phyloP scores from a whole-genome alignment of 495 filamentous ascomycete species.

The Penicillium desertorum region DNA sequence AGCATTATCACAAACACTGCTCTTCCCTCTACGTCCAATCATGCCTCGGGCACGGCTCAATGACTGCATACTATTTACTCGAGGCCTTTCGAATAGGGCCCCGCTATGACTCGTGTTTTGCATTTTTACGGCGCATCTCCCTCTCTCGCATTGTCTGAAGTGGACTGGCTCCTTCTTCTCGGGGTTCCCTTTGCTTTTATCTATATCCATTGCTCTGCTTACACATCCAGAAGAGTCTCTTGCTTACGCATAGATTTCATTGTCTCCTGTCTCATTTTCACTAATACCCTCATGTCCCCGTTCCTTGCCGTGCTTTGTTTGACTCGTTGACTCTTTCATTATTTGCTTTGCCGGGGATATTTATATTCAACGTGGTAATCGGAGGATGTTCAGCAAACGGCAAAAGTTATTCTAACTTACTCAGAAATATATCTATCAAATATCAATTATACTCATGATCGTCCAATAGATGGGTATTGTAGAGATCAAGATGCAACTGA shows the following conservation, averaged over 20 bases:
- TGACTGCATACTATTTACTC: slow-evolving; percentile 10
- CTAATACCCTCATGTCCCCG: slow-evolving; percentile 26
- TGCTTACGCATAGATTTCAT: slow-evolving; percentile 16
- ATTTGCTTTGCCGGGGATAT: neutral
- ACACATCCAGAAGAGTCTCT: neutral
- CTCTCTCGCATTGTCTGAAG: slow-evolving; percentile 17
- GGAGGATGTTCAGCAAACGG: neutral
- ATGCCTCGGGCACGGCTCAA: slow-evolving; percentile 19
- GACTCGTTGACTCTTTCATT: neutral
- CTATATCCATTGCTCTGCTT: slow-evolving; percentile 10
- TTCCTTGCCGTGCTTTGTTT: neutral
- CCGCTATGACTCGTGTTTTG: slow-evolving; percentile 13
- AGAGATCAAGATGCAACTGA: neutral
- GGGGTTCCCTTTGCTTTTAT: slow-evolving; percentile 1
- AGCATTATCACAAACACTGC: slow-evolving; percentile 15
- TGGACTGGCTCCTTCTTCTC: slow-evolving; percentile 25
- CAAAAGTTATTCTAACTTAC: slow-evolving; percentile 6
- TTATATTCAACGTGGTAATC: neutral
- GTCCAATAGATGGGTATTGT: neutral
- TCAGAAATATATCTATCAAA: neutral
- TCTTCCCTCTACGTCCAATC: slow-evolving; percentile 17
- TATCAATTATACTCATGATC: neutral
- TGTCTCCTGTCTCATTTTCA: slow-evolving; percentile 5
- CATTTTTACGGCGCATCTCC: slow-evolving; percentile 27
- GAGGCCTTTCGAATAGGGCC: slow-evolving; percentile 3